These are phyloP conservation scores for Bipolaris zeicola DNA, from an alignment of 2,329 filamentous ascomycete genomes.

Conservation along the genomic window DNA sequence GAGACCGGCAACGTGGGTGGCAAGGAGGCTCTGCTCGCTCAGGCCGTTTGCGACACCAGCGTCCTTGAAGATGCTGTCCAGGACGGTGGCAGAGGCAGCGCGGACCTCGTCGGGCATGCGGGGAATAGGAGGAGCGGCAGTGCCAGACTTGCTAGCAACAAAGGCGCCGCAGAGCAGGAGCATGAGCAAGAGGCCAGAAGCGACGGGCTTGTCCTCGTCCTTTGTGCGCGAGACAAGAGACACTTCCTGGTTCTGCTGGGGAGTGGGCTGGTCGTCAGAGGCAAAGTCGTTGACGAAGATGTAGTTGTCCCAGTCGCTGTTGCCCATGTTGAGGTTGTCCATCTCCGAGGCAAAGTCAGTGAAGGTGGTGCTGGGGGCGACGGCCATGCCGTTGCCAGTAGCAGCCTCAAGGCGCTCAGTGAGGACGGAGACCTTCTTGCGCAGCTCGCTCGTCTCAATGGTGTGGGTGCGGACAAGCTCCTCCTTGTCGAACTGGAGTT, in stretches of 20 bases:
- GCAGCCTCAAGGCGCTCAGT: constrained; percentile 71
- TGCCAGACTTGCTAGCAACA: constrained; percentile 83
- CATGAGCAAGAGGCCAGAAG: constrained; percentile 87
- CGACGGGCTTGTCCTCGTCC: constrained; percentile 64
- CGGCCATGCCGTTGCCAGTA: constrained; percentile 53
- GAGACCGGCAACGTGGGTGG: constrained; percentile 57
- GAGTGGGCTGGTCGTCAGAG: constrained; percentile 57
- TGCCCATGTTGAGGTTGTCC: constrained; percentile 80
- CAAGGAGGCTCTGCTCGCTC: constrained; percentile 50
- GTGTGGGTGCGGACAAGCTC: constrained; percentile 88
- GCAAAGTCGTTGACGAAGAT: constrained; percentile 75
- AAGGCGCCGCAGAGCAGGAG: constrained; percentile 96
- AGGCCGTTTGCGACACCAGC: constrained; percentile 63
- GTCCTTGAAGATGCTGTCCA: constrained; percentile 83
- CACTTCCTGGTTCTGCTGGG: constrained; percentile 46
- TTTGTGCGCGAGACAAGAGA: constrained; percentile 52
- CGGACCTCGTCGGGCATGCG: constrained; percentile 81
- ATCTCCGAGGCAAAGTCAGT: constrained; percentile 77
- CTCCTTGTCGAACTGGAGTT: constrained; percentile 83
- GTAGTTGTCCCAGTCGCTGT: constrained; percentile 78
- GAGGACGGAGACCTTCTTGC: constrained; percentile 88
- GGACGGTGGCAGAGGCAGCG: constrained; percentile 74
- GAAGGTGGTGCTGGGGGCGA: constrained; percentile 66
- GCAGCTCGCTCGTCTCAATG: constrained; percentile 85
- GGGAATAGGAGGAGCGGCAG: constrained; percentile 72